phyloP scores from a whole-genome alignment of 768 basidiomycete genomes.

The Sporobolomyces roseus region DNA sequence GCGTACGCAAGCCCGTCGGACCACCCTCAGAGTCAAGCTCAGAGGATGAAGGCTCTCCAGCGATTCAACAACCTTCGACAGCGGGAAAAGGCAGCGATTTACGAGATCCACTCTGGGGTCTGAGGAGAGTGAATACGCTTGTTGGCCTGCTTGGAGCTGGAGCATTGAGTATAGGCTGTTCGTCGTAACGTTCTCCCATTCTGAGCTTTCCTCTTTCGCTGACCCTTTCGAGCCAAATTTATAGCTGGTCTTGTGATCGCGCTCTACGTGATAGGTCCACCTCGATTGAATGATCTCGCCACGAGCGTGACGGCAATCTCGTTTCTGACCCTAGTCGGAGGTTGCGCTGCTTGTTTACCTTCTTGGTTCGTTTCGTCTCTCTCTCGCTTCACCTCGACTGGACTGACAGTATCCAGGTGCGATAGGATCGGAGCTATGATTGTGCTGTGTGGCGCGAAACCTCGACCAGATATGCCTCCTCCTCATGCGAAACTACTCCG shows the following conservation, averaged over 20 bases:
- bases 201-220: background rate
- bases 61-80: too few species aligned
- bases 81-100: too few species aligned
- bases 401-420: background rate
- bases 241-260: slow-evolving; percentile 27
- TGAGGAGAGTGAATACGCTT: slow-evolving; percentile 3
- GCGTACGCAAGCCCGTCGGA: too few species aligned
- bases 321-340: slow-evolving; percentile 4
- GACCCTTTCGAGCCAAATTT: background rate
- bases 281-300: background rate
- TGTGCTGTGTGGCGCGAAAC: slow-evolving; percentile 3
- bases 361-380: background rate
- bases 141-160: slow-evolving; percentile 7
- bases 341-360: background rate
- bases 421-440: slow-evolving; percentile 13
- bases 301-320: slow-evolving; percentile 18
- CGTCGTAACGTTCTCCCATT: background rate
- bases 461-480: background rate
- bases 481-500: slow-evolving; percentile 8
- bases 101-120: slow-evolving; percentile 12
- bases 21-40: background rate
- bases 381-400: background rate
- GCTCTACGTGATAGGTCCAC: slow-evolving; percentile 29
- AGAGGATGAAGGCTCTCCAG: background rate
- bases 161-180: slow-evolving; percentile 17